Evolutionary conservation across 106 monocot species (phyloP).

Genomic region (Gastrodia elata): DNA sequence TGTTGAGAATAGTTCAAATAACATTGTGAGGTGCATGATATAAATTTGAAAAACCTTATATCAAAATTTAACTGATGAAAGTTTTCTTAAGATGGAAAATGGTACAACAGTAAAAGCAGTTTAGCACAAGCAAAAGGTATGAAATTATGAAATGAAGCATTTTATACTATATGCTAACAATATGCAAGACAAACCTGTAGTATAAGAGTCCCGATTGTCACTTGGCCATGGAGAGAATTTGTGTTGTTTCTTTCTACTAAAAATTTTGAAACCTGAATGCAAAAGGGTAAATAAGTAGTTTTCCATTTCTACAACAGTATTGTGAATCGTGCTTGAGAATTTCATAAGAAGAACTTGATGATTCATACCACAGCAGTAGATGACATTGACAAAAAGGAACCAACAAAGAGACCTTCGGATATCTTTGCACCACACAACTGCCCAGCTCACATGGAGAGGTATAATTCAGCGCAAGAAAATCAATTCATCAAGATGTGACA

Average conservation of each 20-base stretch:
- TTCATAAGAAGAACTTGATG: slow-evolving; percentile 1
- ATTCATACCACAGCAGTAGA: slow-evolving; percentile 89
- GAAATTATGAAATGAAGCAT: too few species aligned
- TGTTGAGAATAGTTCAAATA: too few species aligned
- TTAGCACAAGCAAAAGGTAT: neutral
- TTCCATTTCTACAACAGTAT: neutral
- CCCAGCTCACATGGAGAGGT: slow-evolving; percentile 1
- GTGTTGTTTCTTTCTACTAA: slow-evolving; percentile 67
- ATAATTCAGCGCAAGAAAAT: neutral
- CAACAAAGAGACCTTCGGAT: slow-evolving; percentile 92
- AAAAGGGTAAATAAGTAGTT: neutral
- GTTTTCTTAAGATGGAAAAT: neutral
- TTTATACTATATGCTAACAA: neutral
- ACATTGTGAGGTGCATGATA: neutral
- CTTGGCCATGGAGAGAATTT: slow-evolving; percentile 82
- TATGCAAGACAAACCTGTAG: slow-evolving; percentile 66
- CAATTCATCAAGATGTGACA: neutral
- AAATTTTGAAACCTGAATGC: slow-evolving; percentile 85
- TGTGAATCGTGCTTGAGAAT: neutral
- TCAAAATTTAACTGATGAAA: neutral
- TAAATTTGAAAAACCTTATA: neutral
- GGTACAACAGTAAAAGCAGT: neutral
- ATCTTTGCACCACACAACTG: slow-evolving; percentile 88
- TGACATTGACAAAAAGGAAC: slow-evolving; percentile 94
- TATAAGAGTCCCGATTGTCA: slow-evolving; percentile 95